Conservation (phyloP, 140 eudicot species). For the Ambrosia hybrid region DNA sequence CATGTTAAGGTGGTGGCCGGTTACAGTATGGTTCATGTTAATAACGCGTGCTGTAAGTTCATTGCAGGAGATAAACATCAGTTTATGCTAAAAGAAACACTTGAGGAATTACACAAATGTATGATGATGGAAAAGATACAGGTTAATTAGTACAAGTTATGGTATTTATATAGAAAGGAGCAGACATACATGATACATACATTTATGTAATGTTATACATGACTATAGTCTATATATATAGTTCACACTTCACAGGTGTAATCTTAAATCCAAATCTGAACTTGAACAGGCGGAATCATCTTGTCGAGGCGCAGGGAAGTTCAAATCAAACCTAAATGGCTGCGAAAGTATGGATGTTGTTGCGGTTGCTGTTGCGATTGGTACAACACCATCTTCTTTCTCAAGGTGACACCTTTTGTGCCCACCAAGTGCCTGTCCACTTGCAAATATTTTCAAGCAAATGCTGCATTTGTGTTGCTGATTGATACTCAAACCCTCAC, state of each 20-base stretch:
- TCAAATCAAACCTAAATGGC: slow-evolving; percentile 46
- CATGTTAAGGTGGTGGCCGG: slow-evolving; percentile 61
- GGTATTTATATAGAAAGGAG: slow-evolving; percentile 7
- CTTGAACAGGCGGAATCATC: slow-evolving; percentile 34
- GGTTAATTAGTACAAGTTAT: slow-evolving; percentile 23
- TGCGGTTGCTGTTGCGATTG: slow-evolving; percentile 11
- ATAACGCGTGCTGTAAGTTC: slow-evolving; percentile 39
- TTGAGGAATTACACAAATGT: slow-evolving; percentile 52
- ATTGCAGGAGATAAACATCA: slow-evolving; percentile 56
- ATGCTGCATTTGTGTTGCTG: slow-evolving; percentile 62
- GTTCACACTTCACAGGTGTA: slow-evolving; percentile 58
- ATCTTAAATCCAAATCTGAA: slow-evolving; percentile 60
- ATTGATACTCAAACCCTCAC: slow-evolving; percentile 24
- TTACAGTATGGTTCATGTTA: slow-evolving; percentile 59
- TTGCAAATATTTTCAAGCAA: slow-evolving; percentile 68
- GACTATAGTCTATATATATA: background rate
- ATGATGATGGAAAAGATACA: slow-evolving; percentile 33
- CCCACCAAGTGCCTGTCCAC: slow-evolving; percentile 97
- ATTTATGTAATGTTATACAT: slow-evolving; percentile 19
- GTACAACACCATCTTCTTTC: slow-evolving; percentile 42
- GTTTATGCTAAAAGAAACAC: slow-evolving; percentile 29
- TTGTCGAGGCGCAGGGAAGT: slow-evolving; percentile 42
- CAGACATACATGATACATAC: slow-evolving; percentile 12
- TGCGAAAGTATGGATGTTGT: slow-evolving; percentile 17
- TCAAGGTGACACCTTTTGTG: slow-evolving; percentile 97